A percentile compares a stretch with the other conserved stretches of the same genome.
These are phyloP conservation scores for Umbilicus rupestris DNA, from an alignment of 164 flowering plant genomes.

Conservation along the genomic window DNA sequence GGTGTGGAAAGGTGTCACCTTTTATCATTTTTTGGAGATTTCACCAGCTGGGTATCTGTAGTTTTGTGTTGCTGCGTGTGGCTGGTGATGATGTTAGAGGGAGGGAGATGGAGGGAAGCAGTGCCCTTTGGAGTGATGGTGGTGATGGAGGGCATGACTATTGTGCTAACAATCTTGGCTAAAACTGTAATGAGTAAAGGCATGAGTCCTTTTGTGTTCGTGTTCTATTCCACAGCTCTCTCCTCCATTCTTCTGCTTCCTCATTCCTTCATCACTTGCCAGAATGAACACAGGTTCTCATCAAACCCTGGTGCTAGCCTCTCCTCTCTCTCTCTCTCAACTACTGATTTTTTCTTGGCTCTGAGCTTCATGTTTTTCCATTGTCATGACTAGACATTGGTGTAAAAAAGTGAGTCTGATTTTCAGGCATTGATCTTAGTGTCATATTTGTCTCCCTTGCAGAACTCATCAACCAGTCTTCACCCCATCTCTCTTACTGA, in stretches of 20 bases:
- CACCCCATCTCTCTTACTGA: conserved; percentile 19
- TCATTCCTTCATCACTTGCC: conserved; percentile 21
- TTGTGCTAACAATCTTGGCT: conserved; percentile 32
- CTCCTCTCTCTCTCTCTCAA: no score
- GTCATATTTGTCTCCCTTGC: conserved; percentile 10
- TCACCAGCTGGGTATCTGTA: background rate
- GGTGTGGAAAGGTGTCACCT: background rate
- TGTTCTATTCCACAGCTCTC: conserved; percentile 41
- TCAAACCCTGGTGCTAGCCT: background rate
- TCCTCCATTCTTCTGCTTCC: conserved; percentile 36
- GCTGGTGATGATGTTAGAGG: conserved; percentile 5
- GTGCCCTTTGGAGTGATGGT: conserved; percentile 30
- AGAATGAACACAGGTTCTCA: conserved; percentile 19
- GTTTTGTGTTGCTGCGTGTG: conserved; percentile 3
- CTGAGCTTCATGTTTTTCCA: no score
- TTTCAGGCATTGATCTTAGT: background rate
- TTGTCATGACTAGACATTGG: background rate
- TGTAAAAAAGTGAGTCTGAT: background rate
- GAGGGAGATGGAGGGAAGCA: conserved; percentile 13
- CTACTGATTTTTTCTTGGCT: no score
- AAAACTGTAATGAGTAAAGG: conserved; percentile 33
- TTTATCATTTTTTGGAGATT: conserved; percentile 1
- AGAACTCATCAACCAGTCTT: conserved; percentile 21
- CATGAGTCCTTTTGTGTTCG: conserved; percentile 40
- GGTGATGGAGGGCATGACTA: conserved; percentile 31